Evolutionary conservation across 495 filamentous ascomycete species (phyloP).

Genomic region (Friedmanniomyces simplex): DNA sequence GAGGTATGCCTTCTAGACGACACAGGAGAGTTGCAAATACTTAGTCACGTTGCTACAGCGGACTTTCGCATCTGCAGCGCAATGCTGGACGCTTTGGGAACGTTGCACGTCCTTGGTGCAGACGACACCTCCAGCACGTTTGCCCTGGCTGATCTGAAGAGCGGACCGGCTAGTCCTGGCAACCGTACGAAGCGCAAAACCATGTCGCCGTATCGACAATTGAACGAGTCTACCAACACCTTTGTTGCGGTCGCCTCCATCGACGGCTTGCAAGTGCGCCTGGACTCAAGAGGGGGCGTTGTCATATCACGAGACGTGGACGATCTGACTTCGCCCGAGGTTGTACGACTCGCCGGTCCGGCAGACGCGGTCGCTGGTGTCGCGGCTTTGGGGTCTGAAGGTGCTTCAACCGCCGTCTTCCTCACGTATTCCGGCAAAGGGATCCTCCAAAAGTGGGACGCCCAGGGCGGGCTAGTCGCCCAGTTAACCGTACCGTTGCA

Average conservation of each 20-base stretch:
- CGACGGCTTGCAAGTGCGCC: background rate
- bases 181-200: background rate
- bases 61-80: constrained; percentile 52
- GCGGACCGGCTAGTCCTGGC: background rate
- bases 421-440: constrained; percentile 80
- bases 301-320: constrained; percentile 29
- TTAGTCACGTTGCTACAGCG: constrained; percentile 51
- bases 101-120: constrained; percentile 21
- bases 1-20: constrained; percentile 77
- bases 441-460: constrained; percentile 67
- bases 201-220: background rate
- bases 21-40: constrained; percentile 53
- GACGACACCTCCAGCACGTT: background rate
- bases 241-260: background rate
- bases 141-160: background rate
- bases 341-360: constrained; percentile 53
- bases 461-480: constrained; percentile 54
- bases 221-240: background rate
- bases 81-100: constrained; percentile 15
- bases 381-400: constrained; percentile 45
- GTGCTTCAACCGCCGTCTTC: constrained; percentile 55
- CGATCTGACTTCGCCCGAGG: constrained; percentile 6
- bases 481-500: constrained; percentile 61
- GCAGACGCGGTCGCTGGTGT: constrained; percentile 72
- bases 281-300: constrained; percentile 55